phyloP scores from a whole-genome alignment of 1,139 yeast genomes.

The Pneumocystis canis region DNA sequence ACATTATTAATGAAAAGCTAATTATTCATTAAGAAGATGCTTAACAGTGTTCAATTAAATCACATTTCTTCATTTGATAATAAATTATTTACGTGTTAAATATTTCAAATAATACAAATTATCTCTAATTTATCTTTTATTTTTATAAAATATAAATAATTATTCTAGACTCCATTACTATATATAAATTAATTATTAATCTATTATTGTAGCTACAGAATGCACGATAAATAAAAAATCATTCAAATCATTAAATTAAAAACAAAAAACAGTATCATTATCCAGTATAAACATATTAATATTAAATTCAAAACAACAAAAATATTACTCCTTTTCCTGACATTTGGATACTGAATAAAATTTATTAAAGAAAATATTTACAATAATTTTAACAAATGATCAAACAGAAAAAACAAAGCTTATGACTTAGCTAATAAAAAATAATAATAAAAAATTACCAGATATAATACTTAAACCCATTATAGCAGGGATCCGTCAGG shows the following conservation, averaged over 20 bases:
- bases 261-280: background rate
- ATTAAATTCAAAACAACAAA: conserved; percentile 7
- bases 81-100: background rate
- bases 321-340: conserved; percentile 5
- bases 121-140: background rate
- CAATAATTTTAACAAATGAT: conserved; percentile 60
- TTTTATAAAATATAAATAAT: background rate
- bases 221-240: background rate
- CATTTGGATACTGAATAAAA: conserved; percentile 30
- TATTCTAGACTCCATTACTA: background rate
- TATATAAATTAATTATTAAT: background rate
- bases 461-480: conserved; percentile 69
- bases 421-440: background rate
- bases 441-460: background rate
- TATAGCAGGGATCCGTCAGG: conserved; percentile 56
- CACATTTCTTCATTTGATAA: background rate
- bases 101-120: background rate
- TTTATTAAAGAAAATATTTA: conserved; percentile 49
- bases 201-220: background rate
- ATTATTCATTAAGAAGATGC: background rate
- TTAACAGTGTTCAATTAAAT: background rate
- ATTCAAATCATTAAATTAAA: background rate
- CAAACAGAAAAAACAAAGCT: conserved; percentile 60
- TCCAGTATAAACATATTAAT: background rate
- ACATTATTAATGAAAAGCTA: background rate